phyloP scores from a whole-genome alignment of 768 basidiomycete species.

The Lentinus tigrinus region DNA sequence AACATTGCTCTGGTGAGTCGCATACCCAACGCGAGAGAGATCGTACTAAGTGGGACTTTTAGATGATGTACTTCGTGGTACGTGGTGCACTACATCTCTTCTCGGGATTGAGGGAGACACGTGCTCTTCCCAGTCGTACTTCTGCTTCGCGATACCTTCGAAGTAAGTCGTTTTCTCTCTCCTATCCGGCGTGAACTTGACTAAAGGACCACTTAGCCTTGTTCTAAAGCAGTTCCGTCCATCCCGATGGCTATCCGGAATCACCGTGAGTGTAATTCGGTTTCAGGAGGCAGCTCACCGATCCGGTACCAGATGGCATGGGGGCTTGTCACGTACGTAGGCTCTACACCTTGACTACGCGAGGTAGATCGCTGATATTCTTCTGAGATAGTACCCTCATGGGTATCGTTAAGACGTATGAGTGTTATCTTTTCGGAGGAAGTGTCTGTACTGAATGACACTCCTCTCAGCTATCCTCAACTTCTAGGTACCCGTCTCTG shows the following conservation, averaged over 20 bases:
- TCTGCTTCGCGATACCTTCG: neutral
- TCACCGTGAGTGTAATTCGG: conserved; percentile 45
- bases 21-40: neutral
- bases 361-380: neutral
- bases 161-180: conserved; percentile 41
- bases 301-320: conserved; percentile 46
- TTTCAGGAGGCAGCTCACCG: conserved; percentile 39
- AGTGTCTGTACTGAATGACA: neutral
- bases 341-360: neutral
- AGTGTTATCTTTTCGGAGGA: neutral
- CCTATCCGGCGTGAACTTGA: conserved; percentile 71
- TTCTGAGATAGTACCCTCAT: conserved; percentile 46
- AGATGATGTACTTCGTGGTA: conserved; percentile 74
- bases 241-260: conserved; percentile 68
- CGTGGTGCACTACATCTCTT: conserved; percentile 20
- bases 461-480: conserved; percentile 48
- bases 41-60: neutral
- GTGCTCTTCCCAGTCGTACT: neutral
- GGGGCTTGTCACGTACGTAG: conserved; percentile 59
- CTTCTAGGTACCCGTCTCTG: conserved; percentile 56
- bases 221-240: conserved; percentile 63
- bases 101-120: no score
- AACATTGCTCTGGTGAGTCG: conserved; percentile 60
- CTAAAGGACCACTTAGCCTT: conserved; percentile 35
- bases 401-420: conserved; percentile 64